Percentiles rank a stretch among this genome's conserved stretches.
Conservation (phyloP, 768 basidiomycete species). For the Suillus bovinus region DNA sequence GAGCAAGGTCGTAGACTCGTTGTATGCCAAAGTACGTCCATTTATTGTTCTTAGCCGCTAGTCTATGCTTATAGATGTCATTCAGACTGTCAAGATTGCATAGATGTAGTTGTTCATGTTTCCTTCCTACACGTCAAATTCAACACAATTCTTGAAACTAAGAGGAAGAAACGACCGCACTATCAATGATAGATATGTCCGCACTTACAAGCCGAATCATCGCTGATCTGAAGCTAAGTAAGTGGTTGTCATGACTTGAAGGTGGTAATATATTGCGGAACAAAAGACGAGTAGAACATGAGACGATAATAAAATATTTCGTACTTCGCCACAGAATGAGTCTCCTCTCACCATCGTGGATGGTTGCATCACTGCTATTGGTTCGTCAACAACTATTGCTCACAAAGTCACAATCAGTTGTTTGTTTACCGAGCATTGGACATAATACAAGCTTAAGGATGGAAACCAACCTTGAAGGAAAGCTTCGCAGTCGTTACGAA, state of each 20-base stretch:
- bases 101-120: slow-evolving; percentile 16
- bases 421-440: too few relatives aligned
- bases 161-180: background rate
- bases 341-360: too few relatives aligned
- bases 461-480: too few relatives aligned
- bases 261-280: background rate
- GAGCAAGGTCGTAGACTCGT: slow-evolving; percentile 88
- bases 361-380: too few relatives aligned
- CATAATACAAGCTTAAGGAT: too few relatives aligned
- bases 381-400: too few relatives aligned
- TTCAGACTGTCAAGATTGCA: slow-evolving; percentile 46
- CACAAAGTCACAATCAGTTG: too few relatives aligned
- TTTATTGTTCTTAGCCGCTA: background rate
- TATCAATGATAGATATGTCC: background rate
- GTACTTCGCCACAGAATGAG: too few relatives aligned
- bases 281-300: background rate
- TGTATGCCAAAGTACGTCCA: slow-evolving; percentile 76
- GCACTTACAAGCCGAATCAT: background rate
- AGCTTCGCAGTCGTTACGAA: too few relatives aligned
- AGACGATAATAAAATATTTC: too few relatives aligned
- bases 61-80: background rate
- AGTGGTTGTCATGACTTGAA: background rate
- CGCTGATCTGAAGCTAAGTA: background rate
- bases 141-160: background rate
- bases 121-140: background rate